Conservation (phyloP, 1,284 basidiomycete genomes). For the Omphalotus olearius region DNA sequence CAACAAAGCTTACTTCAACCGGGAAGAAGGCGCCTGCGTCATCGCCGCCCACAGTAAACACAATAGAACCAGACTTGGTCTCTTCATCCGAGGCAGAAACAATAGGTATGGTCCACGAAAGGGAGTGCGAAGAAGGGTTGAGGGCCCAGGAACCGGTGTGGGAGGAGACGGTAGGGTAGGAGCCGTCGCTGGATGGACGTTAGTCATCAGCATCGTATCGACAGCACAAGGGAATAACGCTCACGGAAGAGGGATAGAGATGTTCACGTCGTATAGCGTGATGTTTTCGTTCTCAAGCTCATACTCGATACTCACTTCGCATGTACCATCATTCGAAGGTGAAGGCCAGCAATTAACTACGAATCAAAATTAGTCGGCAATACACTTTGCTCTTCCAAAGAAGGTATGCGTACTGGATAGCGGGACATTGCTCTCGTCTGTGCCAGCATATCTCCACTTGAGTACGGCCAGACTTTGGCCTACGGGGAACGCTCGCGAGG, state of each 20-base stretch:
- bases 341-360: conserved; percentile 96
- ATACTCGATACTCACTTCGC: conserved; percentile 95
- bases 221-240: conserved; percentile 26
- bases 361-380: not conserved
- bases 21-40: conserved; percentile 91
- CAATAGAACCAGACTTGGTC: conserved; percentile 74
- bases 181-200: conserved; percentile 55
- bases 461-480: conserved; percentile 85
- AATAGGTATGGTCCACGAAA: conserved; percentile 79
- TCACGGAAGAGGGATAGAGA: conserved; percentile 90
- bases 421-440: conserved; percentile 90
- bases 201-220: not conserved
- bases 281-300: conserved; percentile 87
- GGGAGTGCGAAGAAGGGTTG: conserved; percentile 72
- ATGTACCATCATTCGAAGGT: conserved; percentile 83
- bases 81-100: conserved; percentile 52
- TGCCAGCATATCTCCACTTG: conserved; percentile 89
- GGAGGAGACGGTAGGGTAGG: conserved; percentile 82
- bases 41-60: conserved; percentile 85
- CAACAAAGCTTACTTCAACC: conserved; percentile 80
- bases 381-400: not conserved
- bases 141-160: conserved; percentile 79
- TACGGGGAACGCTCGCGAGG: conserved; percentile 82
- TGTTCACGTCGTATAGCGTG: conserved; percentile 79
- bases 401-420: conserved; percentile 67